Percentiles rank a stretch among this genome's conserved stretches.
phyloP scores from a whole-genome alignment of 441 rosid genomes.

The Theobroma grandiflorum region DNA sequence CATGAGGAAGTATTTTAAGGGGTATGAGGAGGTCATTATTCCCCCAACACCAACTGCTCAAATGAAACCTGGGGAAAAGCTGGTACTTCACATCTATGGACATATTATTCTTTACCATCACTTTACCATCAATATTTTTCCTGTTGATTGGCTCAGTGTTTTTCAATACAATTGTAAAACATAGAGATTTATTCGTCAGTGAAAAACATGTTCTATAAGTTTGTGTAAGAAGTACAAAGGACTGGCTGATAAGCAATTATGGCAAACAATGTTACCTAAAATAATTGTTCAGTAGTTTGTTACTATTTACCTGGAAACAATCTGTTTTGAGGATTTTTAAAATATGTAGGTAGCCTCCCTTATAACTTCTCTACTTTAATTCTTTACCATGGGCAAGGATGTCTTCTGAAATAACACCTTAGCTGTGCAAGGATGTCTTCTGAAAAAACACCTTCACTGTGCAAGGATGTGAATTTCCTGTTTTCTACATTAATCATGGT shows the following conservation, averaged over 20 bases:
- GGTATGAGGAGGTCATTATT: slow-evolving; percentile 93
- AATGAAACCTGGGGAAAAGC: slow-evolving; percentile 92
- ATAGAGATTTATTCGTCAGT: background rate
- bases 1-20: slow-evolving; percentile 78
- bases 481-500: background rate
- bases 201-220: background rate
- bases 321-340: background rate
- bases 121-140: slow-evolving; percentile 16
- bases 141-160: slow-evolving; percentile 7
- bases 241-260: background rate
- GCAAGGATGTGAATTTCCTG: background rate
- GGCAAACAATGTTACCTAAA: background rate
- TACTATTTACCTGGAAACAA: background rate
- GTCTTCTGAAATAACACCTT: too few relatives aligned
- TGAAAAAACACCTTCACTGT: too few relatives aligned
- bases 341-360: background rate
- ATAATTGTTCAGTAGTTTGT: background rate
- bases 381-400: background rate
- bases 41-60: slow-evolving; percentile 92
- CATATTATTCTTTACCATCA: slow-evolving; percentile 3
- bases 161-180: background rate
- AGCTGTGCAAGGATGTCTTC: too few relatives aligned
- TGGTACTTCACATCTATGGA: slow-evolving; percentile 60
- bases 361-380: background rate
- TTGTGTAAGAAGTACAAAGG: background rate